Evolutionary conservation across 495 filamentous ascomycete species (phyloP), one percentile per base, ranked within the genome.

Genomic region (Parmelia sp.): DNA sequence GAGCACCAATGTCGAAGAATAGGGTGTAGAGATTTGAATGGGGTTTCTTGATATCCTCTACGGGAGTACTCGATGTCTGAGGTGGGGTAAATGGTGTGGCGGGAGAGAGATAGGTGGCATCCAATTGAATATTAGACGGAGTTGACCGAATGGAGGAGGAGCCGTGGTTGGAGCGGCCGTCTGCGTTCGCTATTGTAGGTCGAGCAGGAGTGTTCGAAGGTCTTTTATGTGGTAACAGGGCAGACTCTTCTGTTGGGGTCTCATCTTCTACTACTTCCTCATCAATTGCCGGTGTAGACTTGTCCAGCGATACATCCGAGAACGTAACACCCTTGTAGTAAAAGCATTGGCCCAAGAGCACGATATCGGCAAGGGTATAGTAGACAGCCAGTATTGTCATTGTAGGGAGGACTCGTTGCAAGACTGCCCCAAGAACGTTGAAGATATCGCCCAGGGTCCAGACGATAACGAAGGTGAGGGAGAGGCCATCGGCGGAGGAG

Each of bases 371-470:
- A 33, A 96, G 77, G 29, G 93, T 96, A 74, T 98, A 97, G 73
- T 98, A 98, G 1, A 97, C 81, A 0, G 94, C 94, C 33, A 98
- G 79, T 51, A 97, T 97, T 57, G 90, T 85, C 94, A 98, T 98
- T 1, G 94, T 98, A 9, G 94, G 93, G 42, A 97, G 75, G 11
- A 98, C 93, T 27, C 91, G 90, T 71, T 98, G 94, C n/a, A 97
- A 68, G 6, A 96, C 84, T 21, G 91, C 90, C 8, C 94, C 94
- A 4, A 96, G 81, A 58, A 98, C 92, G 71, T 98, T 98, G 79
- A 96, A 98, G 49, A 97, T 84, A 86, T 98, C 94, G 25, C 94
- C 94, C 8, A 86, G 80, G 7, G 96, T 80, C 94, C 94, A 98
- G 64, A 95, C 82, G 56, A 92, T 81, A 68, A 98, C 83, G 75